Conservation (phyloP, 2,329 filamentous ascomycete genomes). For the Camillea tinctor region DNA sequence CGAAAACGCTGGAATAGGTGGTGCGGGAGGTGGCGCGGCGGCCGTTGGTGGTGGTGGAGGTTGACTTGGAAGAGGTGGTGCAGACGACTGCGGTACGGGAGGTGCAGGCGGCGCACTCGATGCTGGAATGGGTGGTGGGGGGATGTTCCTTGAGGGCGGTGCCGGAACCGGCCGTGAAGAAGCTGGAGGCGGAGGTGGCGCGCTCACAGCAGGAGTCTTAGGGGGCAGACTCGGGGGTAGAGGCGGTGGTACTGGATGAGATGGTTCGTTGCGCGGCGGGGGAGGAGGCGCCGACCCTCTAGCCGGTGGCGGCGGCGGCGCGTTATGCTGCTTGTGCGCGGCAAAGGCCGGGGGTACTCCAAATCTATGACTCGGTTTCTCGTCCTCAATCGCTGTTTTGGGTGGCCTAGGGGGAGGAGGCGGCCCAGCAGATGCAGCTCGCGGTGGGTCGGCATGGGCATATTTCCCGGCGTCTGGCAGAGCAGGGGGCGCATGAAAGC, state of each 20-base stretch:
- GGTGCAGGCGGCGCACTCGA: conserved; percentile 20
- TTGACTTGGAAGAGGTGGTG: conserved; percentile 26
- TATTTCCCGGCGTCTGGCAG: conserved; percentile 88
- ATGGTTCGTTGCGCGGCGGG: conserved; percentile 49
- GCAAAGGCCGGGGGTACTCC: conserved; percentile 78
- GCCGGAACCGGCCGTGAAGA: conserved; percentile 51
- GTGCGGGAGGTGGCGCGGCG: conserved; percentile 10
- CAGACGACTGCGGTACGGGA: conserved; percentile 25
- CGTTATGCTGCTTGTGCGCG: conserved; percentile 56
- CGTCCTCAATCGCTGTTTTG: conserved; percentile 65
- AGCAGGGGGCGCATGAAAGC: conserved; percentile 84
- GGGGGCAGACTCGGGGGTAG: conserved; percentile 42
- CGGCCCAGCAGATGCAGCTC: conserved; percentile 51
- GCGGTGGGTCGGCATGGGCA: conserved; percentile 55
- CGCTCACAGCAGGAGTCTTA: conserved; percentile 33
- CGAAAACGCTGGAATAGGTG: conserved; percentile 6
- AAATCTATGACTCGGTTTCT: conserved; percentile 56
- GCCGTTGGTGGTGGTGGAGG: conserved; percentile 9
- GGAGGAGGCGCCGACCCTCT: conserved; percentile 72
- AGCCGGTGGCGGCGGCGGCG: conserved; percentile 74
- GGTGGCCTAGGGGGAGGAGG: conserved; percentile 67
- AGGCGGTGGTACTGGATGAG: conserved; percentile 24
- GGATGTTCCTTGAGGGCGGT: conserved; percentile 51
- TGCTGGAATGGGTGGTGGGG: conserved; percentile 32
- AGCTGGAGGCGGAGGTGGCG: conserved; percentile 47